These are phyloP conservation scores for Pestalotiopsis sp. DNA, from an alignment of 2,329 filamentous ascomycete genomes.

Conservation along the genomic window DNA sequence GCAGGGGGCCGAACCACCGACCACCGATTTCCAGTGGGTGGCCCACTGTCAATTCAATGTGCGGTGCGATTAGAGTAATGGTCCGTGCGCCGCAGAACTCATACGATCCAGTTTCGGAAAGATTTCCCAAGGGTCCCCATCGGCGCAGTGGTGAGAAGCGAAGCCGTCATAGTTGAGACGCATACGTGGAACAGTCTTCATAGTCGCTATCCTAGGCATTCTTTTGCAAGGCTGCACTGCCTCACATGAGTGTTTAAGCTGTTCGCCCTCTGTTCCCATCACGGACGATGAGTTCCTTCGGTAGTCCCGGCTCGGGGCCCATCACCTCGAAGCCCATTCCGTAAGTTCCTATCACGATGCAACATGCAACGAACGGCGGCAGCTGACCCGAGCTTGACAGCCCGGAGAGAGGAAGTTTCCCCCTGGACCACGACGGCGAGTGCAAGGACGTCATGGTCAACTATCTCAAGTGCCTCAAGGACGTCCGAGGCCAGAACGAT, in stretches of 20 bases:
- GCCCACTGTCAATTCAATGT: background rate
- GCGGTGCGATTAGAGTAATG: conserved; percentile 2
- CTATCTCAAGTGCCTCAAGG: conserved; percentile 87
- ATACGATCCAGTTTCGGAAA: conserved; percentile 2
- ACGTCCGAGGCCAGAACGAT: conserved; percentile 80
- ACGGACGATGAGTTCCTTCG: conserved; percentile 61
- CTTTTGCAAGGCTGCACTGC: background rate
- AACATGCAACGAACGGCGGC: background rate
- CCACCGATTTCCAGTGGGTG: background rate
- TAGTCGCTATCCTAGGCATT: background rate
- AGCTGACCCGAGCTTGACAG: conserved; percentile 40
- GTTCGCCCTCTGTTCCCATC: background rate
- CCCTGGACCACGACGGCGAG: conserved; percentile 95
- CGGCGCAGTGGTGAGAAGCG: background rate
- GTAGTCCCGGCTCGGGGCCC: conserved; percentile 67
- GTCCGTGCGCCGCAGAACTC: conserved; percentile 4
- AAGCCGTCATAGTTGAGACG: background rate
- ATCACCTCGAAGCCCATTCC: conserved; percentile 68
- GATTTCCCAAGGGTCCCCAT: background rate
- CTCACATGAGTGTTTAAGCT: background rate
- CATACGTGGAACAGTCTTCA: background rate
- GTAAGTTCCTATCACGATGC: conserved; percentile 43
- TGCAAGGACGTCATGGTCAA: conserved; percentile 86
- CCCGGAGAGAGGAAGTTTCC: conserved; percentile 90
- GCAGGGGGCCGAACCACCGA: background rate